Conservation (phyloP, 371 early-diverging fungal genomes). For the Mucor lusitanicus region DNA sequence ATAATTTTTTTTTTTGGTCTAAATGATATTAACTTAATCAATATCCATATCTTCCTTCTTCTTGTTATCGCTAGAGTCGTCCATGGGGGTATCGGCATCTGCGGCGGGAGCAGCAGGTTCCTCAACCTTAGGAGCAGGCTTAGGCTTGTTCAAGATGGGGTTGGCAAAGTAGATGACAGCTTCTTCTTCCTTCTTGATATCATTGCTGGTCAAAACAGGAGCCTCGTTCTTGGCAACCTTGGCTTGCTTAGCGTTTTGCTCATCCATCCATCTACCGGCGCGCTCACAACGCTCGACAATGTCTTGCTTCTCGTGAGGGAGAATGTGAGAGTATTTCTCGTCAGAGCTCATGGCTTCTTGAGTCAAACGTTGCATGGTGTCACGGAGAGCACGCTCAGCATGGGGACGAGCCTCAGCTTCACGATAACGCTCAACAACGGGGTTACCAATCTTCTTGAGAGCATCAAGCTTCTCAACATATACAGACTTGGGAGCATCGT, state of each 20-base stretch:
- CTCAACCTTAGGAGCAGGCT: conserved; percentile 73
- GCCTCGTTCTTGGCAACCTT: conserved; percentile 73
- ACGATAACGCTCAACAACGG: conserved; percentile 79
- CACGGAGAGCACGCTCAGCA: conserved; percentile 81
- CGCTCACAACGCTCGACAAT: conserved; percentile 75
- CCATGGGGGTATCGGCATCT: conserved; percentile 46
- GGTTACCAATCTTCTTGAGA: conserved; percentile 84
- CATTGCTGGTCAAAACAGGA: conserved; percentile 69
- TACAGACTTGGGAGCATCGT: conserved; percentile 87
- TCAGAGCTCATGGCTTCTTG: conserved; percentile 75
- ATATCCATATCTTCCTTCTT: conserved; percentile 72
- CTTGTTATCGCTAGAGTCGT: conserved; percentile 44
- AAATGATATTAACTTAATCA: conserved; percentile 44
- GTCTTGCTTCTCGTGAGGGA: conserved; percentile 82
- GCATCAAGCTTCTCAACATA: conserved; percentile 82
- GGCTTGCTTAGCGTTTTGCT: conserved; percentile 74
- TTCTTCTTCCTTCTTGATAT: conserved; percentile 81
- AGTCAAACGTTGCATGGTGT: conserved; percentile 71
- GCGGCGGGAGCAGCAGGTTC: conserved; percentile 40
- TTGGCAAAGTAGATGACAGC: conserved; percentile 60
- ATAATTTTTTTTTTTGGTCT: conserved; percentile 3
- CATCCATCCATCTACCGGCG: conserved; percentile 89
- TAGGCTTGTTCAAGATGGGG: conserved; percentile 89
- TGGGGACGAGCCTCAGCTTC: conserved; percentile 87
- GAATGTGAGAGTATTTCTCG: conserved; percentile 88